Evolutionary conservation across 2,329 filamentous ascomycete species (phyloP).

Genomic region (Dactylellina leptospora): DNA sequence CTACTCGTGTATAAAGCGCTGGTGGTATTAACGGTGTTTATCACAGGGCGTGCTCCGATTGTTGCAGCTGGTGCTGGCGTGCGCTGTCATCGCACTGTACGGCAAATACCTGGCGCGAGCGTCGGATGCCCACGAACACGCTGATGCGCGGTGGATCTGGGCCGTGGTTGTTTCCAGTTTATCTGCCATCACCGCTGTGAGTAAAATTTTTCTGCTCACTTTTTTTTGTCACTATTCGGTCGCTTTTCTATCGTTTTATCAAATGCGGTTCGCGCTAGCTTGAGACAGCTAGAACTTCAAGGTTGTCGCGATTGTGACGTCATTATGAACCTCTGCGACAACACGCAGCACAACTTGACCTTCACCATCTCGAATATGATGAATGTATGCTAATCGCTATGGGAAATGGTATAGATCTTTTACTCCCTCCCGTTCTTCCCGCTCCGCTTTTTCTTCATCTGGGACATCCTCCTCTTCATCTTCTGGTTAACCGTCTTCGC

Average conservation of each 20-base stretch:
- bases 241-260: neutral
- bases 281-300: too few species aligned
- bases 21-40: neutral
- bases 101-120: conserved; percentile 72
- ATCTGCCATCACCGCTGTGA: conserved; percentile 69
- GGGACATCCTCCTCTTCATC: conserved; percentile 63
- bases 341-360: neutral
- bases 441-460: conserved; percentile 60
- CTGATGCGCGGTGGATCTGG: conserved; percentile 77
- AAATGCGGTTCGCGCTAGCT: neutral
- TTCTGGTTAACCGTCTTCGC: conserved; percentile 82
- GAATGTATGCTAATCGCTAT: neutral
- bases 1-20: neutral
- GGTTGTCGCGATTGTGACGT: conserved; percentile 14
- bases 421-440: conserved; percentile 51
- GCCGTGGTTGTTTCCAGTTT: conserved; percentile 75
- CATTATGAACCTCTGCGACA: neutral
- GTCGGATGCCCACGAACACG: conserved; percentile 64
- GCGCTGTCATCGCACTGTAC: conserved; percentile 82
- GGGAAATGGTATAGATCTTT: conserved; percentile 29
- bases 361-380: neutral
- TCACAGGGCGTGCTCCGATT: conserved; percentile 69
- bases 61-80: conserved; percentile 76
- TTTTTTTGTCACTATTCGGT: conserved; percentile 65
- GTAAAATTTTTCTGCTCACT: conserved; percentile 65